Evolutionary conservation across 345 rosid genomes (phyloP).

Genomic region (Combretum micranthum): DNA sequence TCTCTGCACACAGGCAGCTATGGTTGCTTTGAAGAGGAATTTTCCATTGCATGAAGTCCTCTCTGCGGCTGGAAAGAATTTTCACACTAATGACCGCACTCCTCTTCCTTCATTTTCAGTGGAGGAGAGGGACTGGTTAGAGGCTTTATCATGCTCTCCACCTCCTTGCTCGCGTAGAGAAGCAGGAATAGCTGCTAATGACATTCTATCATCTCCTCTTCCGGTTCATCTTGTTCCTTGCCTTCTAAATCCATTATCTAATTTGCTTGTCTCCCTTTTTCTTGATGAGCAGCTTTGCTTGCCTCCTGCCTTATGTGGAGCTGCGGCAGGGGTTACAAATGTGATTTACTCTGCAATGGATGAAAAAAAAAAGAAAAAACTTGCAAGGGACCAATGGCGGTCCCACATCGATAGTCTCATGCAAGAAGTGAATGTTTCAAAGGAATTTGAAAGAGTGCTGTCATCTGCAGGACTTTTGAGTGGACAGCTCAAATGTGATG

Average conservation of each 20-base stretch:
- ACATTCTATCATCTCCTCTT: constrained; percentile 55
- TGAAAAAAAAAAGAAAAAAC: constrained; percentile 42
- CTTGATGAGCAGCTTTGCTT: too few species aligned
- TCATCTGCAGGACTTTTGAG: constrained; percentile 47
- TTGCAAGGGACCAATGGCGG: constrained; percentile 59
- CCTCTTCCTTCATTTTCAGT: constrained; percentile 76
- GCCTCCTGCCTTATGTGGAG: too few species aligned
- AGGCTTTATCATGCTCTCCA: constrained; percentile 84
- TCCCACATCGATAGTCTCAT: constrained; percentile 46
- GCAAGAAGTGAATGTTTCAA: constrained; percentile 50
- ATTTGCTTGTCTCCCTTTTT: too few species aligned
- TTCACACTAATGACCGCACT: constrained; percentile 41
- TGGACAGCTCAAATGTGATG: constrained; percentile 40
- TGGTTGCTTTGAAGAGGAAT: constrained; percentile 84
- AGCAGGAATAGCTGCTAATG: constrained; percentile 87
- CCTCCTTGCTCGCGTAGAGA: constrained; percentile 96
- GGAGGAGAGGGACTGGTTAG: constrained; percentile 94
- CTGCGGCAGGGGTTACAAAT: too few species aligned
- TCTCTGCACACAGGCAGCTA: constrained; percentile 91
- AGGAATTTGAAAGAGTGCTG: constrained; percentile 53
- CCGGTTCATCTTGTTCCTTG: too few species aligned
- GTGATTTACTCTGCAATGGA: constrained; percentile 52
- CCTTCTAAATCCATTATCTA: too few species aligned
- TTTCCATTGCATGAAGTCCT: too few species aligned
- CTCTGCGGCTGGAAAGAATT: constrained; percentile 59